Evolutionary conservation across 106 monocot species (phyloP), one percentile per base, ranked within the genome.

Genomic region (Dendrobium officinale): DNA sequence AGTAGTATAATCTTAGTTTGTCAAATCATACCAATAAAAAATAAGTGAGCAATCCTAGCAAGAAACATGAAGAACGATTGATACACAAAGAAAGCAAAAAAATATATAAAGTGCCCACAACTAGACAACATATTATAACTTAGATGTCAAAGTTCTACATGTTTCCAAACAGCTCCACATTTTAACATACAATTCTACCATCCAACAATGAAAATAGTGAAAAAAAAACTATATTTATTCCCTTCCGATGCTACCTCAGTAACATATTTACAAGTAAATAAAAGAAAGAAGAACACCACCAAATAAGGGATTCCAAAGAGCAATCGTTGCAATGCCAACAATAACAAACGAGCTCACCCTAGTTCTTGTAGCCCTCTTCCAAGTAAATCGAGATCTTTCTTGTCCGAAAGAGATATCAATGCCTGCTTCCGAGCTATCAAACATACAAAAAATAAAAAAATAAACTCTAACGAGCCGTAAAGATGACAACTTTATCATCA

Each of bases 401-500:
- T 98, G 86, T 98, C 86, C 20, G 98, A 98, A 42, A 98, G 80
- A 61, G 98, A 98, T 84, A 98, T 88, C 79, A 98, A 88, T 73
- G 98, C 98, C 81, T 88, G 98, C 77, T 92, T 98, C 22, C 58
- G 1, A 44, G 88, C 98, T 92, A 44, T 51, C 11, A 49, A 49
- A 76, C 13, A 27, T 3, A 76, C 15, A 15, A 4, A 10, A 43
- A 75, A 22, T 45, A 45, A 75, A 22, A n/a, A 44, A 43, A 75
- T 16, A 75, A 44, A 47, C 40, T 16, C 33, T 27, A 9, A 33
- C 5, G 27, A 72, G 40, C 27, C 43, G 20, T 15, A 6, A 42
- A 74, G 22, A 74, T 74, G 16, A 1, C 42, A 74, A 33, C 29
- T 70, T 70, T 74, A 44, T 44, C 5, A 43, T 19, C 33, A 33